Conservation (phyloP, 345 rosid genomes). For the Luvunga scandens region DNA sequence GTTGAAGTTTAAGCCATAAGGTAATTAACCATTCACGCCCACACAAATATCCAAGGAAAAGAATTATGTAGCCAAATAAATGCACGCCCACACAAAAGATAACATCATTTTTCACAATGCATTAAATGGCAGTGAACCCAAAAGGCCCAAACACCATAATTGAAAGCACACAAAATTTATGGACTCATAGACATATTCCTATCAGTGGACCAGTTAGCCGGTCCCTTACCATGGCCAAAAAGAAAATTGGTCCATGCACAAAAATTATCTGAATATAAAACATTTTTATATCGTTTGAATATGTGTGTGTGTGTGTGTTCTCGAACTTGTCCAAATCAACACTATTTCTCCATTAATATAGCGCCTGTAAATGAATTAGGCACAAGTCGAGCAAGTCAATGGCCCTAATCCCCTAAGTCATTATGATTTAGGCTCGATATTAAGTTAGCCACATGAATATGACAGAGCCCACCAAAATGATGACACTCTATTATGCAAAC, state of each 20-base stretch:
- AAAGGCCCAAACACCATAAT: not conserved
- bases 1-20: not conserved
- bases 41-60: too few species aligned
- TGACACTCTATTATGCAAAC: not conserved
- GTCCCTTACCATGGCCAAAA: constrained; percentile 9
- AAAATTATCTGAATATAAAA: not conserved
- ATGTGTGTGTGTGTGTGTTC: not conserved
- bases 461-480: not conserved
- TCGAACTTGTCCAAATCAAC: constrained; percentile 17
- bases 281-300: not conserved
- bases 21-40: not conserved
- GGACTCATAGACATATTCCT: not conserved
- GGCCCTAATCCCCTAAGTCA: constrained; percentile 10
- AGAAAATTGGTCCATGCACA: not conserved
- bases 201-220: not conserved
- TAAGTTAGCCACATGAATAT: not conserved
- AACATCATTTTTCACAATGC: not conserved
- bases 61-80: not conserved
- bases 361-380: constrained; percentile 25
- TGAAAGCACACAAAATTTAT: not conserved
- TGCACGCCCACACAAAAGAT: not conserved
- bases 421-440: constrained; percentile 14
- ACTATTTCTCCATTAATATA: constrained; percentile 22
- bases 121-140: not conserved
- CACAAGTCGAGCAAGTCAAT: constrained; percentile 25